These are phyloP conservation scores for Cladophialophora psammophila DNA, from an alignment of 2,329 filamentous ascomycete genomes.

Conservation along the genomic window DNA sequence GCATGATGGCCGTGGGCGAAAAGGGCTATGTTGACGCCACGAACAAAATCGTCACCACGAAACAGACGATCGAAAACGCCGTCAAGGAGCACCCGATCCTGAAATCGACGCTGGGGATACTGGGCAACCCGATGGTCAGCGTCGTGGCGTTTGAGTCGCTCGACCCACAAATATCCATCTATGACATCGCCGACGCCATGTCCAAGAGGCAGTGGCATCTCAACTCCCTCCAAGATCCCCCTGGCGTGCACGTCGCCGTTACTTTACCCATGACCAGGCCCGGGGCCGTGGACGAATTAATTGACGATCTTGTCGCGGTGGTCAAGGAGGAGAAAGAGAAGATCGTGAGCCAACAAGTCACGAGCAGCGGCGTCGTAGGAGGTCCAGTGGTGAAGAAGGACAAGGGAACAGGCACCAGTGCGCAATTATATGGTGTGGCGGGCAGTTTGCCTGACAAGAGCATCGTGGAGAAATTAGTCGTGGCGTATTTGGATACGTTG, in stretches of 20 bases:
- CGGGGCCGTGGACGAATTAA: conserved; percentile 79
- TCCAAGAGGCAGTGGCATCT: conserved; percentile 87
- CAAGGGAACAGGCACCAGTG: conserved; percentile 71
- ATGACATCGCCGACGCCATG: conserved; percentile 93
- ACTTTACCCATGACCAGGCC: conserved; percentile 76
- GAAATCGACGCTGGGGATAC: conserved; percentile 74
- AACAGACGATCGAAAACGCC: conserved; percentile 80
- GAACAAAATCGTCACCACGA: conserved; percentile 82
- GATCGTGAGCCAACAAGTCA: conserved; percentile 59
- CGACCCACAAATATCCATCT: conserved; percentile 77
- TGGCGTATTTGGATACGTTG: conserved; percentile 87
- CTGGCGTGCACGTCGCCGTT: conserved; percentile 92
- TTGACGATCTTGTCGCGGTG: conserved; percentile 70
- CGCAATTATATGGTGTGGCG: conserved; percentile 92
- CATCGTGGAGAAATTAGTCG: conserved; percentile 87
- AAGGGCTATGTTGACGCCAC: conserved; percentile 87
- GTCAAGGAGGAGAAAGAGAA: conserved; percentile 77
- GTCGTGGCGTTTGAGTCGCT: conserved; percentile 88
- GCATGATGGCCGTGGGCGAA: conserved; percentile 86
- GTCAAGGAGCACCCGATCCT: conserved; percentile 75
- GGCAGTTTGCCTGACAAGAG: conserved; percentile 95
- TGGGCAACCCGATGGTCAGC: conserved; percentile 86
- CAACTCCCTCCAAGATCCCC: conserved; percentile 89
- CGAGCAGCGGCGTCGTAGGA: conserved; percentile 8
- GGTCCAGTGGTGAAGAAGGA: conserved; percentile 43